Percentiles rank a stretch among this genome's conserved stretches.
Evolutionary conservation across 1,284 basidiomycete genomes (phyloP).

Genomic region (Porogramme epimiltina): DNA sequence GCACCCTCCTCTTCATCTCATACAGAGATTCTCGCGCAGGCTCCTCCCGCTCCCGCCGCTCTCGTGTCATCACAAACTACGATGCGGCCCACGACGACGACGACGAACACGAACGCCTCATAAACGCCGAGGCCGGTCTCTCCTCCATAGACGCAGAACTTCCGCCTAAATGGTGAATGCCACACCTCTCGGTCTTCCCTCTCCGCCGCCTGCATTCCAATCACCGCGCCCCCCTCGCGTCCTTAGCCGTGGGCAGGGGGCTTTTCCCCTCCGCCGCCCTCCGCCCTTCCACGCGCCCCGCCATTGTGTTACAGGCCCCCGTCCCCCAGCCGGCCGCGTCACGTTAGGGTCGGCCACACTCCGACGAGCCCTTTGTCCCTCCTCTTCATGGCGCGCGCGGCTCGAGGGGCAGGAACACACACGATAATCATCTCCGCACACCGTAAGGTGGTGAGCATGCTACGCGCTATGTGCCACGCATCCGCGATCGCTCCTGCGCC

Average conservation of each 20-base stretch:
- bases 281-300: neutral
- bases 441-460: no score
- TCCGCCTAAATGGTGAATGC: slow-evolving; percentile 36
- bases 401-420: neutral
- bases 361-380: neutral
- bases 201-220: neutral
- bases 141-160: slow-evolving; percentile 57
- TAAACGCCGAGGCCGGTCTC: slow-evolving; percentile 47
- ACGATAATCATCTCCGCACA: neutral
- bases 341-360: no score
- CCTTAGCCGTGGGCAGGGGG: neutral
- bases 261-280: neutral
- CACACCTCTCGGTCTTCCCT: slow-evolving; percentile 4
- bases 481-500: no score
- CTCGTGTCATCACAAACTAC: slow-evolving; percentile 36
- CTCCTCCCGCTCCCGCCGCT: slow-evolving; percentile 47
- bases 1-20: slow-evolving; percentile 94
- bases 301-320: neutral
- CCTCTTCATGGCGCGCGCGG: neutral
- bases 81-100: slow-evolving; percentile 42
- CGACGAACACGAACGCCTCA: slow-evolving; percentile 77
- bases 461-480: no score
- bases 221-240: neutral
- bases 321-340: no score
- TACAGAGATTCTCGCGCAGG: slow-evolving; percentile 83